A percentile compares a stretch with the other conserved stretches of the same genome.
These are phyloP conservation scores for Alternaria ethzedia DNA, from an alignment of 2,329 filamentous ascomycete genomes.

Conservation along the genomic window DNA sequence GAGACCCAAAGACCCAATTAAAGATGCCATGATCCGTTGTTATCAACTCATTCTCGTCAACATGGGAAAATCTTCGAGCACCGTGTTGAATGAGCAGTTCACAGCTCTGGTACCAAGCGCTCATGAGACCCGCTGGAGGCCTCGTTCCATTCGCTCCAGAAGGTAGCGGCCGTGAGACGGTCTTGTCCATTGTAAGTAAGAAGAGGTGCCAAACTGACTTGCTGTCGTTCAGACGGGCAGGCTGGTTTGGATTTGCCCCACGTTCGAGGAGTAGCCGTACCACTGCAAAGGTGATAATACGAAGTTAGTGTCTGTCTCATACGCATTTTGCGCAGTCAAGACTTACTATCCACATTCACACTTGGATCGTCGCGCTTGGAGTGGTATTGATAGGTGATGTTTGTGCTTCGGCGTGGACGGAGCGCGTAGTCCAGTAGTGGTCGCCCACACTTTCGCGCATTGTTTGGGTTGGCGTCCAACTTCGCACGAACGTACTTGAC, in stretches of 20 bases:
- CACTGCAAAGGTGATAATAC: not conserved
- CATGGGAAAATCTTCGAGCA: too few species aligned
- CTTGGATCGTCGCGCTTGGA: constrained; percentile 8
- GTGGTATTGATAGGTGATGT: constrained; percentile 8
- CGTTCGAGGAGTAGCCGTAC: constrained; percentile 10
- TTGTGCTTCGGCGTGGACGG: constrained; percentile 3
- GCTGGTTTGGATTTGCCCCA: constrained; percentile 18
- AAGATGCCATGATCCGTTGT: not conserved
- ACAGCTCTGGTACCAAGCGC: not conserved
- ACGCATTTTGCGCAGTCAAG: too few species aligned
- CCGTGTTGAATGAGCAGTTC: not conserved
- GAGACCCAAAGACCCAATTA: accelerated
- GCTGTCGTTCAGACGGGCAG: constrained; percentile 3
- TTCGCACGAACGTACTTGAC: constrained; percentile 16
- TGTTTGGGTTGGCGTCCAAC: not conserved
- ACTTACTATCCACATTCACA: constrained; percentile 6
- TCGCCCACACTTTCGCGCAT: not conserved
- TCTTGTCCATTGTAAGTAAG: constrained; percentile 1
- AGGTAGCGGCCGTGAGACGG: too few species aligned
- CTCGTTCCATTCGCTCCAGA: too few species aligned
- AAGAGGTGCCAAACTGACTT: constrained; percentile 17
- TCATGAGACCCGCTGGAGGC: not conserved
- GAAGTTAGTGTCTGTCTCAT: not conserved
- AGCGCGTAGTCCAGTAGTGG: constrained; percentile 24
- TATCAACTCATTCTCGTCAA: too few species aligned